Evolutionary conservation across 1,284 basidiomycete genomes (phyloP).

Genomic region (Trichosporon asahii): DNA sequence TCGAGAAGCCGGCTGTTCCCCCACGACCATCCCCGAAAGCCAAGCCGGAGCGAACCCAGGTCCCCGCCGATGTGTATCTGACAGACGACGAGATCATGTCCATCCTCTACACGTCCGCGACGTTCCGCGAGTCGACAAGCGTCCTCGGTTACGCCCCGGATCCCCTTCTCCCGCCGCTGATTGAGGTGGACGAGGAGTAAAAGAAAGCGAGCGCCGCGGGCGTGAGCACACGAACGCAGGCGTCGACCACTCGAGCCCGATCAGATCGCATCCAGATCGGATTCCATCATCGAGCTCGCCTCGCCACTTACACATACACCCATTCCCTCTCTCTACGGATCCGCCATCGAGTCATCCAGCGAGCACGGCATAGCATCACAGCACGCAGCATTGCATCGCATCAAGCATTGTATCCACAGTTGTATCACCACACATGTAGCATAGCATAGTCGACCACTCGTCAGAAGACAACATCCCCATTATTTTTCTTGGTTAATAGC

Average conservation of each 20-base stretch:
- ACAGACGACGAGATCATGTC: slow-evolving; percentile 7
- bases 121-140: not conserved
- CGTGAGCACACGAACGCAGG: no score
- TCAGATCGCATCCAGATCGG: not conserved
- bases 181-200: slow-evolving; percentile 7
- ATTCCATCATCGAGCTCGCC: not conserved
- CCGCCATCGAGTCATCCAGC: not conserved
- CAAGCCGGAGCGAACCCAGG: not conserved
- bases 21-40: not conserved
- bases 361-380: no score
- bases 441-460: not conserved
- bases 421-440: not conserved
- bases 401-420: not conserved
- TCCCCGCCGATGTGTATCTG: not conserved
- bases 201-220: not conserved
- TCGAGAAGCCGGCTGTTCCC: not conserved
- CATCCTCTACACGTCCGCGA: not conserved
- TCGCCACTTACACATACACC: not conserved
- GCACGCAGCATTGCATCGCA: no score
- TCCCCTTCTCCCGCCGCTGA: not conserved
- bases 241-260: no score
- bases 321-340: not conserved
- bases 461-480: not conserved
- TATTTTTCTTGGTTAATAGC: not conserved
- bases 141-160: not conserved